Percentiles rank a stretch among this genome's conserved stretches.
phyloP scores from a whole-genome alignment of 441 rosid genomes.

The Eutrema salsugineum region DNA sequence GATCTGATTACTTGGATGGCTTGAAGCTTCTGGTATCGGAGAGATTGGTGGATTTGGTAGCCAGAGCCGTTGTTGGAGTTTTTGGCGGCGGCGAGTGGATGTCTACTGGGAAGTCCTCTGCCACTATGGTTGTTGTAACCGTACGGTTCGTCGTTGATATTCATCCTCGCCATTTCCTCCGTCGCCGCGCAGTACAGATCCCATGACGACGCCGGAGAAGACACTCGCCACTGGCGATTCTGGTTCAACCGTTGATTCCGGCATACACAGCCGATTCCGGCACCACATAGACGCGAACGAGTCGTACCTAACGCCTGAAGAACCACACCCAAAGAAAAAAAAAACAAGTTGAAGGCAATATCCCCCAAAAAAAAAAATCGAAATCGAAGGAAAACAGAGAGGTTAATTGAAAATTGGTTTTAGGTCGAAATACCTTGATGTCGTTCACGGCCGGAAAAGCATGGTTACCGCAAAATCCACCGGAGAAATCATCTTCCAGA shows the following conservation, averaged over 20 bases:
- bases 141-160: conserved; percentile 33
- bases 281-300: conserved; percentile 44
- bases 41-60: conserved; percentile 34
- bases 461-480: conserved; percentile 11
- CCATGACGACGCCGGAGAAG: conserved; percentile 48
- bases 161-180: conserved; percentile 52
- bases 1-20: conserved; percentile 45
- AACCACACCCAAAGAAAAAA: not conserved
- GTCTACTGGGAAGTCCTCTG: conserved; percentile 36
- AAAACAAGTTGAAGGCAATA: not conserved
- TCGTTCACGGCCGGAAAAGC: not conserved
- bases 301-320: conserved; percentile 40
- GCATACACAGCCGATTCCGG: conserved; percentile 41
- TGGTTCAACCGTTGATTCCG: conserved; percentile 31
- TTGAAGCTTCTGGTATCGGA: conserved; percentile 52
- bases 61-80: conserved; percentile 16
- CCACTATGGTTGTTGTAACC: conserved; percentile 5
- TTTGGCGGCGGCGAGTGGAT: conserved; percentile 13
- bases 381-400: not conserved
- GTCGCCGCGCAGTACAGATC: conserved; percentile 59
- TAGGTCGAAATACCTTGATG: not conserved
- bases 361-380: not conserved
- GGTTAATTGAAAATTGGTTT: not conserved
- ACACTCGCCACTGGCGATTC: conserved; percentile 20
- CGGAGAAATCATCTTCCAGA: conserved; percentile 36